These are phyloP conservation scores for Nakazawaea ishiwadae DNA, from an alignment of 805 yeast species.

Conservation along the genomic window DNA sequence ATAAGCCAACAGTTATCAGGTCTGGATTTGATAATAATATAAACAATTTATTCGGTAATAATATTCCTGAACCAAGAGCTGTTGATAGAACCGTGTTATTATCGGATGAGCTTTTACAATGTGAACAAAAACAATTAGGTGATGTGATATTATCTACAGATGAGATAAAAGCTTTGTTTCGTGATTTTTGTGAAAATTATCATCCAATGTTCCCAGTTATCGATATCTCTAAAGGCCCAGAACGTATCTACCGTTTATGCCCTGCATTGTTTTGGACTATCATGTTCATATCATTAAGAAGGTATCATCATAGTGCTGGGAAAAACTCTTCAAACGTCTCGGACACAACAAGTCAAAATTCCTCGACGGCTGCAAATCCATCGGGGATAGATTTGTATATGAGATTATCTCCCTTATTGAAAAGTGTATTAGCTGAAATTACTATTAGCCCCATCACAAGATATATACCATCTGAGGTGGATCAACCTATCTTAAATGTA, in stretches of 20 bases:
- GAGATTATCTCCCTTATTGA: slow-evolving; percentile 62
- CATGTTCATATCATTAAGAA: slow-evolving; percentile 76
- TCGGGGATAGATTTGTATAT: slow-evolving; percentile 41
- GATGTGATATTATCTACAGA: slow-evolving; percentile 56
- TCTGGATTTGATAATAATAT: slow-evolving; percentile 13
- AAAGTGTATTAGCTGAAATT: slow-evolving; percentile 77
- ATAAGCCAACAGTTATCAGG: slow-evolving; percentile 17
- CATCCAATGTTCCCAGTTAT: slow-evolving; percentile 88
- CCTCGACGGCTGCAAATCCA: slow-evolving; percentile 18
- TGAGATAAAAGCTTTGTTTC: slow-evolving; percentile 56
- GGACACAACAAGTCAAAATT: slow-evolving; percentile 23
- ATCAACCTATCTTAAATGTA: slow-evolving; percentile 79
- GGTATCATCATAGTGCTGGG: slow-evolving; percentile 34
- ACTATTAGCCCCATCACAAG: slow-evolving; percentile 88
- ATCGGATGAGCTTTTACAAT: slow-evolving; percentile 35
- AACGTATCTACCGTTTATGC: slow-evolving; percentile 68
- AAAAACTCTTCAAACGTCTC: slow-evolving; percentile 18
- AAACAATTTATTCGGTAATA: slow-evolving; percentile 15
- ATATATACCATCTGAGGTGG: slow-evolving; percentile 71
- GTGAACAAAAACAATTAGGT: slow-evolving; percentile 70
- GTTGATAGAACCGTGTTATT: slow-evolving; percentile 16
- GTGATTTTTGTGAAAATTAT: slow-evolving; percentile 70
- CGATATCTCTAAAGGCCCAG: slow-evolving; percentile 79
- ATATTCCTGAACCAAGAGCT: slow-evolving; percentile 12
- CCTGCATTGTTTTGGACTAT: slow-evolving; percentile 94